A percentile compares a stretch with the other conserved stretches of the same genome.
Conservation (phyloP, 1,139 yeast genomes). For the Blastobotrys serpentis region DNA sequence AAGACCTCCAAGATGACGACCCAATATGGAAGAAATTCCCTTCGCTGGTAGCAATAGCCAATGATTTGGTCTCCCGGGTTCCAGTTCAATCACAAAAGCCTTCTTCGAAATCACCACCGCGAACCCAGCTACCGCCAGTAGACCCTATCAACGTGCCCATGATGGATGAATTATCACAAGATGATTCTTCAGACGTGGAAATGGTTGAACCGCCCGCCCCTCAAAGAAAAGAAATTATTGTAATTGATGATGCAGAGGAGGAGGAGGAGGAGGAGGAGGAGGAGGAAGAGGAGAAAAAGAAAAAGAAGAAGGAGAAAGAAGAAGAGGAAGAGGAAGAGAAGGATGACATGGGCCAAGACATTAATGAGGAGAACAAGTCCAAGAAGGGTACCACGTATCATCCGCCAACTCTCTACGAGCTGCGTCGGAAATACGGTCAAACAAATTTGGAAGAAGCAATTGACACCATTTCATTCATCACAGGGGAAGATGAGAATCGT, state of each 20-base stretch:
- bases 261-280: slow-evolving; percentile 13
- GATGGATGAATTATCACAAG: too few relatives aligned
- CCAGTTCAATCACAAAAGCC: slow-evolving; percentile 2
- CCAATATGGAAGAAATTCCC: neutral
- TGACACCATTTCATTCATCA: slow-evolving; percentile 6
- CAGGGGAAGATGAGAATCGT: slow-evolving; percentile 5
- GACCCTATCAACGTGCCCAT: neutral
- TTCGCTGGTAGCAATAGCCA: neutral
- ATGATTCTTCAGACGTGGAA: neutral
- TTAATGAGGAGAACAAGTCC: neutral
- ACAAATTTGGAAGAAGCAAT: neutral
- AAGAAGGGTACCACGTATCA: neutral
- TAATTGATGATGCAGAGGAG: slow-evolving; percentile 23
- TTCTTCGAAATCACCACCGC: too few relatives aligned
- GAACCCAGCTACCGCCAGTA: too few relatives aligned
- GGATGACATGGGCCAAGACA: slow-evolving; percentile 11
- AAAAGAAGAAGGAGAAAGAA: neutral
- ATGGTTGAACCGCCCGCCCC: neutral
- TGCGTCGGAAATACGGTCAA: neutral
- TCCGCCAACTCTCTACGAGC: neutral
- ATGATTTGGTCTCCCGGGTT: neutral
- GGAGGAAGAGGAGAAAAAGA: slow-evolving; percentile 11
- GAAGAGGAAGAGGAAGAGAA: slow-evolving; percentile 4
- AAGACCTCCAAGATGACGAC: neutral
- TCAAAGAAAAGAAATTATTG: neutral